Conservation (phyloP, 371 early-diverging fungal genomes). For the Fennellomyces sp. region DNA sequence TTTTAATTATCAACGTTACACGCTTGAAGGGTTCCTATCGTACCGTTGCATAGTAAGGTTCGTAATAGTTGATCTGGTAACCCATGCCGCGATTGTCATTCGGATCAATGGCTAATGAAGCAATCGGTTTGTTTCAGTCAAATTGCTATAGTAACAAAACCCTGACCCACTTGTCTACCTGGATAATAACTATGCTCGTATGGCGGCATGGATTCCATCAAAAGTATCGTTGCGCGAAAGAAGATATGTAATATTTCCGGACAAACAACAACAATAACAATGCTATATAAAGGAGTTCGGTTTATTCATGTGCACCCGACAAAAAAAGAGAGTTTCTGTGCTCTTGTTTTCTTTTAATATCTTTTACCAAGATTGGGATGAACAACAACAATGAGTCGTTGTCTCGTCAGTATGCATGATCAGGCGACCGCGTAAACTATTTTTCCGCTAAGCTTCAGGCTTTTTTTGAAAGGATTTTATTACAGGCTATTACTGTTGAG, state of each 20-base stretch:
- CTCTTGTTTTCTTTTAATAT: neutral
- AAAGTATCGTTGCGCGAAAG: neutral
- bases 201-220: neutral
- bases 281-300: neutral
- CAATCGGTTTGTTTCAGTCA: neutral
- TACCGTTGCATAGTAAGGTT: neutral
- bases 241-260: conserved; percentile 3
- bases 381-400: neutral
- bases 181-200: neutral
- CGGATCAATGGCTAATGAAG: neutral
- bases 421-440: too few relatives aligned
- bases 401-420: too few relatives aligned
- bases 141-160: neutral
- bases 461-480: too few relatives aligned
- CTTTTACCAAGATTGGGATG: neutral
- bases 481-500: too few relatives aligned
- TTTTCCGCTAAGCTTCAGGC: too few relatives aligned
- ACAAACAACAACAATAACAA: neutral
- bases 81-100: neutral
- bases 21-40: neutral
- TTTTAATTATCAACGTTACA: neutral
- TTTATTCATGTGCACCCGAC: neutral
- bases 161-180: too few relatives aligned
- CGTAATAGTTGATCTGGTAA: neutral
- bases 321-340: neutral